A percentile compares a stretch with the other conserved stretches of the same genome.
phyloP scores from a whole-genome alignment of 768 basidiomycete genomes.

The Collybia sordida region DNA sequence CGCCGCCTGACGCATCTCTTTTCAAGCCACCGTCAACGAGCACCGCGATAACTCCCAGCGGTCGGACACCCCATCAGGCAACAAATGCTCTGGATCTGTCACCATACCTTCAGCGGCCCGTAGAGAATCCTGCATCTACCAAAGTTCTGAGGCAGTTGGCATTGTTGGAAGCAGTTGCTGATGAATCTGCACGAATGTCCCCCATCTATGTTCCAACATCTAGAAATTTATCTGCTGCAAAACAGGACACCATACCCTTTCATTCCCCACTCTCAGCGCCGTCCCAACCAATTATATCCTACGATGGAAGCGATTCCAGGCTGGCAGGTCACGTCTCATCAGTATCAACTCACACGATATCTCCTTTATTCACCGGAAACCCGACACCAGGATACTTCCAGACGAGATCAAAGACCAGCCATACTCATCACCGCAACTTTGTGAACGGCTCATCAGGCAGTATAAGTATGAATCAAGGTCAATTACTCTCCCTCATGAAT shows the following conservation, averaged over 20 bases:
- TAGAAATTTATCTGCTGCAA: constrained; percentile 3
- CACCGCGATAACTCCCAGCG: not conserved
- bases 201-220: constrained; percentile 25
- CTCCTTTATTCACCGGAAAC: not conserved
- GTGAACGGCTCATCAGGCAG: constrained; percentile 31
- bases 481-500: constrained; percentile 45
- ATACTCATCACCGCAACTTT: constrained; percentile 35
- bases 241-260: constrained; percentile 9
- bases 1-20: not conserved
- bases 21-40: not conserved
- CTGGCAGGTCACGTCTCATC: not conserved
- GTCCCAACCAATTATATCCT: not conserved
- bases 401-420: constrained; percentile 48
- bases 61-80: not conserved
- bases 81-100: constrained; percentile 65
- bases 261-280: not conserved
- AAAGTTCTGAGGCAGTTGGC: constrained; percentile 71
- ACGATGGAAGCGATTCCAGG: not conserved
- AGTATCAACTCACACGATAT: not conserved
- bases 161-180: constrained; percentile 67
- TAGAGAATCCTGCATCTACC: constrained; percentile 54
- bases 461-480: constrained; percentile 52
- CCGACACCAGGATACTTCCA: constrained; percentile 34
- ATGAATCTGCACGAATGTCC: constrained; percentile 68
- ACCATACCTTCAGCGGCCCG: constrained; percentile 60